These are phyloP conservation scores for Eucalyptus sp. DNA, from an alignment of 345 rosid species.

Conservation along the genomic window DNA sequence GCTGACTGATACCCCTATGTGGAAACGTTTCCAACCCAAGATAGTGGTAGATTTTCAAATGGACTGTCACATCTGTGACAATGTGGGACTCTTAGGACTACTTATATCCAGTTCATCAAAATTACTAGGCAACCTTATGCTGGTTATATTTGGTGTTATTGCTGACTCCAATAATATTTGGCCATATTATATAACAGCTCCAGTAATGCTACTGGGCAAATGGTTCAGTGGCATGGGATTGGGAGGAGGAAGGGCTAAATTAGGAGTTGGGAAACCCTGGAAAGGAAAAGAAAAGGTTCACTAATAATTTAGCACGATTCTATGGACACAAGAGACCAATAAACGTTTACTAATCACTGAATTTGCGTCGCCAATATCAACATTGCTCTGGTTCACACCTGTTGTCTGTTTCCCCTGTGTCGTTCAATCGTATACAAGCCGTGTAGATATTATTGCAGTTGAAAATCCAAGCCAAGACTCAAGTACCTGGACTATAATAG, in stretches of 20 bases:
- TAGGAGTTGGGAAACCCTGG: not conserved
- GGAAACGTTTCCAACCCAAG: not conserved
- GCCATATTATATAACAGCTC: not conserved
- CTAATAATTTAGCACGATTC: not conserved
- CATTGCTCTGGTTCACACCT: not conserved
- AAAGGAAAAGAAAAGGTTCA: not conserved
- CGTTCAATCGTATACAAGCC: not conserved
- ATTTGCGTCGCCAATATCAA: not conserved
- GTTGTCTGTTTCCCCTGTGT: not conserved
- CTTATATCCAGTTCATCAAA: not conserved
- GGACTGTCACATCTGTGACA: not conserved
- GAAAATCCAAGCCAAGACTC: not conserved
- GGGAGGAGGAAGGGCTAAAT: not conserved
- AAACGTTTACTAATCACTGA: not conserved
- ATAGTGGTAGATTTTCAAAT: not conserved
- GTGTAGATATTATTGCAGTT: not conserved
- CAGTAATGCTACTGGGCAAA: not conserved
- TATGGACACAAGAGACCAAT: not conserved
- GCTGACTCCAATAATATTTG: not conserved
- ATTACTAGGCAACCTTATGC: not conserved
- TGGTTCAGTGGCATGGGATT: not conserved
- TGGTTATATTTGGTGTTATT: not conserved
- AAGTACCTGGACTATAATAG: conserved; percentile 41
- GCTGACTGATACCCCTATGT: not conserved
- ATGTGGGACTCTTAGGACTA: not conserved